Evolutionary conservation across 75 land plant genomes (phyloP).

Genomic region (Picea sitchensis): DNA sequence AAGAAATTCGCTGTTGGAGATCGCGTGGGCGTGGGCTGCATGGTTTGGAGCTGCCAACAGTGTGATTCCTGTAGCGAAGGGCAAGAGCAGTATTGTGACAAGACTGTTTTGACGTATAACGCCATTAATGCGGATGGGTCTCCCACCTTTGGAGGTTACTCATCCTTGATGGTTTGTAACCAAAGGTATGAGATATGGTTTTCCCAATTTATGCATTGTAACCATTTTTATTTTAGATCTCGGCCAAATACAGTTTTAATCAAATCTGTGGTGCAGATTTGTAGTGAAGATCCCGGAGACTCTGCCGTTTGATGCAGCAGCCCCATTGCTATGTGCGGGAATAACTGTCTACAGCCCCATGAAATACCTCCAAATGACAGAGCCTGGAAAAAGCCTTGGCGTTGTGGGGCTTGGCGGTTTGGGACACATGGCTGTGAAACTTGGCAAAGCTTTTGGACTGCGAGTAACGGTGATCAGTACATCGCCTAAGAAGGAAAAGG

Average conservation of each 20-base stretch:
- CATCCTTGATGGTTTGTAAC: constrained; percentile 49
- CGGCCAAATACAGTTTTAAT: not conserved
- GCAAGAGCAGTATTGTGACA: constrained; percentile 59
- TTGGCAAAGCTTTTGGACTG: constrained; percentile 61
- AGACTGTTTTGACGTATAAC: constrained; percentile 45
- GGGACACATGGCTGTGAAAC: constrained; percentile 63
- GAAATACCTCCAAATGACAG: constrained; percentile 37
- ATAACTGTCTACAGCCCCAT: constrained; percentile 68
- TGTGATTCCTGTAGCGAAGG: constrained; percentile 50
- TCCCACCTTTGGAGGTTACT: constrained; percentile 74
- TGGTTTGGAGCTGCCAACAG: constrained; percentile 43
- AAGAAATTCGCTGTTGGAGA: constrained; percentile 59
- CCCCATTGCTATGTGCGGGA: constrained; percentile 81
- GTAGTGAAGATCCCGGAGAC: constrained; percentile 52
- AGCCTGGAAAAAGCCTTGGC: constrained; percentile 39
- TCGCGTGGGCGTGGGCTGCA: constrained; percentile 65
- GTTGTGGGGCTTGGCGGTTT: constrained; percentile 64
- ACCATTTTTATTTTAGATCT: not conserved
- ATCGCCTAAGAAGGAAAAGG: constrained; percentile 41
- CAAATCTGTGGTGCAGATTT: constrained; percentile 4
- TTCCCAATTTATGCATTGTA: not conserved
- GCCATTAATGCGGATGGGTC: constrained; percentile 55
- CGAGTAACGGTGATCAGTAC: constrained; percentile 67
- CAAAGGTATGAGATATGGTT: constrained; percentile 16
- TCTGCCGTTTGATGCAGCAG: constrained; percentile 54